Evolutionary conservation across 495 filamentous ascomycete genomes (phyloP), one percentile per base, ranked within the genome.

Genomic region (Podospora pseudoanserina): DNA sequence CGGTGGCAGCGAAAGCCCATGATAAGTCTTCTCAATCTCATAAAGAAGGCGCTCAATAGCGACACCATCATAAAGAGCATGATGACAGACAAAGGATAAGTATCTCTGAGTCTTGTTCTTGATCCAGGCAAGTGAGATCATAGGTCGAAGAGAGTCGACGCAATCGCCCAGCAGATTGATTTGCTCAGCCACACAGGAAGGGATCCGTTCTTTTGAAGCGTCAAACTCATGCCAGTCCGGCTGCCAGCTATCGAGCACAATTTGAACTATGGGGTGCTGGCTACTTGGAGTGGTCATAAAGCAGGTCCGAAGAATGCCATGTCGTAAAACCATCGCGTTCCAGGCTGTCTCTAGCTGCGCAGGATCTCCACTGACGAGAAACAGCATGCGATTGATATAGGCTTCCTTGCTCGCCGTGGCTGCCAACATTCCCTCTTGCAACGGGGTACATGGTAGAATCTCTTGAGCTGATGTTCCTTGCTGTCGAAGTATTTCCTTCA

Each of bases 361-460:
- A 19, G 67, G 54, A 6, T 77, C 71, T 0, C 73, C 54, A 0
- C 67, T 67, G 26, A 83, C 68, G 1, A 67, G 72, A 53, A 85
- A 79, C 6, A 84, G 68, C 75, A 80, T 82, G 23, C 74, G 78
- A 66, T 85, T 85, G 56, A 73, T 75, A 64, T 85, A 84, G 13
- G 75, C 71, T 54, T 74, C 75, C 26, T 71, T 69, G 7, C 74
- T 79, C 3, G 70, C 58, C 6, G 82, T 81, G n/a, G 82, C 79
- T 16, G 84, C 86, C 7, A 96, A 80, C 90, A 94, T 95, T 9
- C 87, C 89, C 76, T 93, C 89, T 71, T 96, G 92, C 1, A 96
- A 76, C 2, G 92, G 90, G 3, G 92, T 94, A 71, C 92, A 95
- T 26, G 92, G 92, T 16, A 92, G 78, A 28, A 95, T 81, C 27